A percentile compares a stretch with the other conserved stretches of the same genome.
phyloP scores from a whole-genome alignment of 2,329 filamentous ascomycete species.

The Sporothrix phasma region DNA sequence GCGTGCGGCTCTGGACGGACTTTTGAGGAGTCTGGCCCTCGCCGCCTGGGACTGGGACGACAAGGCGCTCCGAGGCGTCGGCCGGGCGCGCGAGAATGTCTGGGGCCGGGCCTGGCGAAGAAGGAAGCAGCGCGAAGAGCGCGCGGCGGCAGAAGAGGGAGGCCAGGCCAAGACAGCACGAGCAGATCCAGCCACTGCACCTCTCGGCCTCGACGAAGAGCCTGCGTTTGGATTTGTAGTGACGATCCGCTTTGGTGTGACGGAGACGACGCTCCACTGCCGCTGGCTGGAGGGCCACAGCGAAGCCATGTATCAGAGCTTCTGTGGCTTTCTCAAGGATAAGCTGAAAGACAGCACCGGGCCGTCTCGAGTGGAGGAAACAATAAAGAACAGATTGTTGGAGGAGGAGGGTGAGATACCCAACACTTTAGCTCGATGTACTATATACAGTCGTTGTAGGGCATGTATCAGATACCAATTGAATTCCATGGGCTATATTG shows the following conservation, averaged over 20 bases:
- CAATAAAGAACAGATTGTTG: not conserved
- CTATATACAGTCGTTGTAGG: not conserved
- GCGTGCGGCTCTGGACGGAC: slow-evolving; percentile 28
- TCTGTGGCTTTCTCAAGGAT: slow-evolving; percentile 67
- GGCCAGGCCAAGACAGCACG: slow-evolving; percentile 9
- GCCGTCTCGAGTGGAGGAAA: not conserved
- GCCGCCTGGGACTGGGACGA: slow-evolving; percentile 54
- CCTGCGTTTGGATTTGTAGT: slow-evolving; percentile 51
- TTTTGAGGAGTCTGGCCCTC: slow-evolving; percentile 48
- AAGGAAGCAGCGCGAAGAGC: slow-evolving; percentile 35
- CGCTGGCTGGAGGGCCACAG: slow-evolving; percentile 72
- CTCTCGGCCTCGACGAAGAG: slow-evolving; percentile 20
- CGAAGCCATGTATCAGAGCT: slow-evolving; percentile 69
- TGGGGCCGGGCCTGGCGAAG: slow-evolving; percentile 69
- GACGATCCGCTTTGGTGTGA: slow-evolving; percentile 32
- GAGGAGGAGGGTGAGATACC: too few relatives aligned
- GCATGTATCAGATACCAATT: not conserved
- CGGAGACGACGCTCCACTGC: slow-evolving; percentile 39
- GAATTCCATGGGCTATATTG: too few relatives aligned
- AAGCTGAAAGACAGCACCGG: slow-evolving; percentile 27
- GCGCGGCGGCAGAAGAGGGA: not conserved
- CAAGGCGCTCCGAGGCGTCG: slow-evolving; percentile 44
- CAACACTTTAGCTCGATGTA: too few relatives aligned
- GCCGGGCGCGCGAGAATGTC: slow-evolving; percentile 59
- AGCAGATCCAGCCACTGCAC: slow-evolving; percentile 21